These are phyloP conservation scores for Thozetella sp. DNA, from an alignment of 495 filamentous ascomycete species.

Conservation along the genomic window DNA sequence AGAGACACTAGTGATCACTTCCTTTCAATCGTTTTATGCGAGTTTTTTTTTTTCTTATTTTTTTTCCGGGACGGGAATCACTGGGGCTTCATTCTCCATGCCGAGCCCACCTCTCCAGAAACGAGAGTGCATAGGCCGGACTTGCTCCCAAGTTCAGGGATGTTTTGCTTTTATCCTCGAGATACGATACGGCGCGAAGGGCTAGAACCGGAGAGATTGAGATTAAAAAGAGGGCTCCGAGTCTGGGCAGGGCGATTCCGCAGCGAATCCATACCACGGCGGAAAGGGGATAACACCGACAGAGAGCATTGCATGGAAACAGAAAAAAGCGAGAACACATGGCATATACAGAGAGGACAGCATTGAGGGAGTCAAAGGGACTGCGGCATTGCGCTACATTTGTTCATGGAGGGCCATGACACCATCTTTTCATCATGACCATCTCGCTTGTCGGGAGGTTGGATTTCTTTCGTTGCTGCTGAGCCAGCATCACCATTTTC, in stretches of 20 bases:
- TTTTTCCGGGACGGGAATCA: no score
- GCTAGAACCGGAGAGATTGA: background rate
- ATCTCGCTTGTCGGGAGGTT: background rate
- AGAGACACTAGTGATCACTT: background rate
- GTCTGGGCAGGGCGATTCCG: background rate
- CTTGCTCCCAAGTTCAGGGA: no score
- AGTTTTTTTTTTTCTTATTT: background rate
- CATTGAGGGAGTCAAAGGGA: background rate
- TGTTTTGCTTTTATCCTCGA: no score
- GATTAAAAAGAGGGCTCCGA: background rate
- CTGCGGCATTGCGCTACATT: background rate
- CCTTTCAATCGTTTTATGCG: constrained; percentile 3
- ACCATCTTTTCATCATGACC: background rate
- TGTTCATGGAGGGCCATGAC: no score
- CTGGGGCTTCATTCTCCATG: background rate
- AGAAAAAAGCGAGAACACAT: background rate
- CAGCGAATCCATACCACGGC: background rate
- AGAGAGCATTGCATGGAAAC: constrained; percentile 1
- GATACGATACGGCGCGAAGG: background rate
- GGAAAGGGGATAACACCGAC: background rate
- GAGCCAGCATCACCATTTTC: background rate
- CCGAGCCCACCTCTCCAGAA: background rate
- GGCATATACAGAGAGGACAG: constrained; percentile 1
- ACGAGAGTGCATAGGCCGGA: background rate
- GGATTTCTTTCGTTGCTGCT: background rate